phyloP scores from a whole-genome alignment of 805 yeast species.

The Dipodascopsis uninucleata region DNA sequence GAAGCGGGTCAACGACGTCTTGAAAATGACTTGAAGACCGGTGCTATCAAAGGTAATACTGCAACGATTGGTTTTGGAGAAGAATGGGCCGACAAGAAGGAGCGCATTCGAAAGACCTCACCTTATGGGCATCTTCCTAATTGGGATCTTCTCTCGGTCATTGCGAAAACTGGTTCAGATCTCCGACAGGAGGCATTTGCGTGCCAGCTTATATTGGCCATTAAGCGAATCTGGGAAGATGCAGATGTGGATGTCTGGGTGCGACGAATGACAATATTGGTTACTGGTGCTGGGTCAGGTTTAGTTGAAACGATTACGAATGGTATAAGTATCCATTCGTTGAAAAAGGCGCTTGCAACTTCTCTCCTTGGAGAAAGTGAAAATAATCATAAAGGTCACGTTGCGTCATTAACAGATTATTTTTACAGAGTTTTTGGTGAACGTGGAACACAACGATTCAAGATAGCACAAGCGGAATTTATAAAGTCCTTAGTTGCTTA shows the following conservation, averaged over 20 bases:
- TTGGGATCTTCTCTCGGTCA: conserved; percentile 95
- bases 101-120: conserved; percentile 72
- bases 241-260: conserved; percentile 79
- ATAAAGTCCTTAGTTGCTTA: conserved; percentile 88
- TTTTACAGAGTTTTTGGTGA: conserved; percentile 73
- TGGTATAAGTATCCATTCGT: conserved; percentile 89
- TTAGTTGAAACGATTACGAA: conserved; percentile 94
- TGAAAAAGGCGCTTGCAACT: conserved; percentile 85
- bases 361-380: conserved; percentile 63
- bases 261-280: conserved; percentile 83
- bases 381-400: conserved; percentile 58
- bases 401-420: conserved; percentile 75
- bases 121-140: conserved; percentile 80
- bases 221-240: conserved; percentile 77
- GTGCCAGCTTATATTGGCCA: conserved; percentile 84
- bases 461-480: conserved; percentile 78
- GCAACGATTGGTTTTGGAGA: conserved; percentile 71
- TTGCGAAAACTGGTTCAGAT: conserved; percentile 95
- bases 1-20: conserved; percentile 87
- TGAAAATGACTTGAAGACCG: conserved; percentile 86
- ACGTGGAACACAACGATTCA: conserved; percentile 48
- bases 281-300: conserved; percentile 88
- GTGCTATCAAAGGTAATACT: conserved; percentile 52
- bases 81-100: conserved; percentile 84
- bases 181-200: conserved; percentile 97